A percentile compares a stretch with the other conserved stretches of the same genome.
Conservation (phyloP, 2,329 filamentous ascomycete species). For the Aspergillus aculeatus region DNA sequence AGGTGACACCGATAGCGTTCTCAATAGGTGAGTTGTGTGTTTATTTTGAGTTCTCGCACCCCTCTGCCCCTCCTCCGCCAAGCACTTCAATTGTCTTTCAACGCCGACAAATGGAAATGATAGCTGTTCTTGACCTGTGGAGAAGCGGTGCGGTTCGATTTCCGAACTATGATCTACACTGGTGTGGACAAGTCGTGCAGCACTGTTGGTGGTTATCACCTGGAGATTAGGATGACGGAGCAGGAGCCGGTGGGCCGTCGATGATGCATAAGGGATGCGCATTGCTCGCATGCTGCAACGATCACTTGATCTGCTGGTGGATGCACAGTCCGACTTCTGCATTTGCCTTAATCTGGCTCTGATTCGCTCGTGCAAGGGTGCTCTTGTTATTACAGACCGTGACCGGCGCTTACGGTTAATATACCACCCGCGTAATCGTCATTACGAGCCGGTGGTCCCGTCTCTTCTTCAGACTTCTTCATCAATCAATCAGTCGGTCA, state of each 20-base stretch:
- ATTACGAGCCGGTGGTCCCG: slow-evolving; percentile 23
- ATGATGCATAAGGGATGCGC: slow-evolving; percentile 30
- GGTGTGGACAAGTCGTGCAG: slow-evolving; percentile 24
- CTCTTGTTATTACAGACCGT: slow-evolving; percentile 20
- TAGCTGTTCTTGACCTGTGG: slow-evolving; percentile 27
- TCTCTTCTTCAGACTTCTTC: slow-evolving; percentile 5
- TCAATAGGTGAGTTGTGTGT: slow-evolving; percentile 78
- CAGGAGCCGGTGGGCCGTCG: slow-evolving; percentile 9
- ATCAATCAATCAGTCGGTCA: not conserved
- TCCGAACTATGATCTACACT: slow-evolving; percentile 35
- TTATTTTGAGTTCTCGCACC: slow-evolving; percentile 14
- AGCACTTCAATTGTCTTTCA: not conserved
- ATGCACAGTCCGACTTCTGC: slow-evolving; percentile 23
- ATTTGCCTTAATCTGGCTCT: slow-evolving; percentile 7
- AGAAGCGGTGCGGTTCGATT: slow-evolving; percentile 30
- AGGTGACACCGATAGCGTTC: slow-evolving; percentile 69
- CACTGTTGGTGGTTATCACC: slow-evolving; percentile 18
- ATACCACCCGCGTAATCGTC: slow-evolving; percentile 29
- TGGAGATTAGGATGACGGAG: slow-evolving; percentile 17
- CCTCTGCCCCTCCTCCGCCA: slow-evolving; percentile 6
- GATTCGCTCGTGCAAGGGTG: slow-evolving; percentile 16
- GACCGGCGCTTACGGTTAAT: slow-evolving; percentile 29
- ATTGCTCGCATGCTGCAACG: slow-evolving; percentile 55
- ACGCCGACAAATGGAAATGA: slow-evolving; percentile 10
- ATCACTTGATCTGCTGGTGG: slow-evolving; percentile 59